Percentiles rank a stretch among this genome's conserved stretches.
These are phyloP conservation scores for Penicillium ucsense DNA, from an alignment of 495 filamentous ascomycete species.

Conservation along the genomic window DNA sequence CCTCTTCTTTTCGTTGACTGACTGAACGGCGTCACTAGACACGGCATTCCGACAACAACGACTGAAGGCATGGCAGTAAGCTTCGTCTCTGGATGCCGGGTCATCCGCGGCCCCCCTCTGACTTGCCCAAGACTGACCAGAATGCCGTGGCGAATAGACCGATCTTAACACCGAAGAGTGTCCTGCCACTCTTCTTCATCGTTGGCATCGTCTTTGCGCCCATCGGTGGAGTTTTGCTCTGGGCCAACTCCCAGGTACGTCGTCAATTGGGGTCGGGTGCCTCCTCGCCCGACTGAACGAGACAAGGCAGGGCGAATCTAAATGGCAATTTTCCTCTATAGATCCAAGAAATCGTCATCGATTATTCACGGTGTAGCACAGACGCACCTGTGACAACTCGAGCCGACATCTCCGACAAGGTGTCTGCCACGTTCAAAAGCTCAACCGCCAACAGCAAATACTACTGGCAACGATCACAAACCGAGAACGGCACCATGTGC, in stretches of 20 bases:
- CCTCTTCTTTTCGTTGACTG: not conserved
- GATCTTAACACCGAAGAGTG: conserved; percentile 87
- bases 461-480: conserved; percentile 11
- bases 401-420: conserved; percentile 39
- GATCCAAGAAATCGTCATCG: conserved; percentile 85
- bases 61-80: conserved; percentile 90
- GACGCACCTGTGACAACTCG: conserved; percentile 33
- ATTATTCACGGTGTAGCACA: conserved; percentile 69
- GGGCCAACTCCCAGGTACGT: conserved; percentile 63
- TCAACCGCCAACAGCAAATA: conserved; percentile 18
- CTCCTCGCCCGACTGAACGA: no score
- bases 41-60: conserved; percentile 89
- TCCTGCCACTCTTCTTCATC: conserved; percentile 80
- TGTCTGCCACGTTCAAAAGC: conserved; percentile 56
- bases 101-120: not conserved
- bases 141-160: conserved; percentile 42
- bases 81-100: conserved; percentile 3
- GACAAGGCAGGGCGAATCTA: not conserved
- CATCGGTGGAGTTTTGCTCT: conserved; percentile 75
- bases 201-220: conserved; percentile 82
- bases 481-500: conserved; percentile 40
- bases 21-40: conserved; percentile 38
- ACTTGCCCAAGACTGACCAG: not conserved
- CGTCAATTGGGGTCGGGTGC: not conserved
- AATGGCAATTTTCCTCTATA: conserved; percentile 16